Base-by-base conservation (phyloP, 805 yeast species). In the Soucietia sequanensis region DNA sequence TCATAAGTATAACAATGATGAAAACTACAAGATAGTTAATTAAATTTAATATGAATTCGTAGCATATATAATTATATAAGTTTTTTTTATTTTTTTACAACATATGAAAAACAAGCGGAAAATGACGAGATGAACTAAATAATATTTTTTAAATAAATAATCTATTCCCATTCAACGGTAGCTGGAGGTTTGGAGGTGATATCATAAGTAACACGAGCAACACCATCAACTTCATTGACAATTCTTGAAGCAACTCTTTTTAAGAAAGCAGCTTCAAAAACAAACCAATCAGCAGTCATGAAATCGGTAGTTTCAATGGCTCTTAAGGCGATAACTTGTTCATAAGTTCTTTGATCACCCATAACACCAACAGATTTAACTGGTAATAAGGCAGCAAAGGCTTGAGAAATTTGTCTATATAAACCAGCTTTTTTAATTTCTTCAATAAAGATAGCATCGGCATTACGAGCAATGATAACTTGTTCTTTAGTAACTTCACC, bases 211-310 rank as follows among this genome's bases (percentile, higher is more conserved):
- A 93, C 99, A 70, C 99, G 84, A 38, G 99, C 97, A 56, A 93
- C 99, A 61, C 99, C 99, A 50, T 84, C 87, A 43, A 93, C 99
- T 73, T 93, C 99, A 66, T 93, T 93, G 53, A 93, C 98, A 44
- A 93, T 93, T 76, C 99, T 82, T 28, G 95, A 79, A 38, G 96
- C 88, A 41, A 90, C 97, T 46, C 72, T 80, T 78, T 91, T 93
- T 66, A 93, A 77, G 81, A 93, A 93, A 34, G 78, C 62, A 47
- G 91, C 91, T 52, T 90, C 97, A 59, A 93, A 93, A 47, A 84
- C 85, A 64, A 69, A 93, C 99, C 99, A 93, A 68, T 93, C 99
- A 44, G 99, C 99, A 54, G 99, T 93, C 99, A 93, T 93, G 78
- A 93, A 93, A 71, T 93, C 99, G 43, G 81, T 78, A 36, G 99